These are phyloP conservation scores for Metroxylon sagu DNA, from an alignment of 176 grass and related monocot genomes.

Conservation along the genomic window DNA sequence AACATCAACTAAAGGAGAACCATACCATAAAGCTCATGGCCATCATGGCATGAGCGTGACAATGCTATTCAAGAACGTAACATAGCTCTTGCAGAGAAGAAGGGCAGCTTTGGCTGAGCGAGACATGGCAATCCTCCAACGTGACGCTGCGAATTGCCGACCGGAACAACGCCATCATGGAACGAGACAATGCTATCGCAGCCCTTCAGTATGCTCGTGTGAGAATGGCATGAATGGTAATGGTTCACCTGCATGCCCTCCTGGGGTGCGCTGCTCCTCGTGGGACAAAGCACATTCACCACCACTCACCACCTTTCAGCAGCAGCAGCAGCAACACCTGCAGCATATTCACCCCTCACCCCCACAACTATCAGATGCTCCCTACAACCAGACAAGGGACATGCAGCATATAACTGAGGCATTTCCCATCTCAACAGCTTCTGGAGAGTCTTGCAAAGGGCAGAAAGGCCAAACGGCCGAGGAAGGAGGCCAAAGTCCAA, in stretches of 20 bases:
- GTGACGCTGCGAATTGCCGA: constrained; percentile 26
- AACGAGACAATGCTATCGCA: constrained; percentile 26
- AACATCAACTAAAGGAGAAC: constrained; percentile 25
- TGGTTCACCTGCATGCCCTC: constrained; percentile 4
- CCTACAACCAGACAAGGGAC: constrained; percentile 2
- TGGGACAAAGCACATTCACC: constrained; percentile 8
- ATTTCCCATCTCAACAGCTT: constrained; percentile 13
- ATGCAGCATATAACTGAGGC: not conserved
- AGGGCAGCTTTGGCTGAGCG: constrained; percentile 25
- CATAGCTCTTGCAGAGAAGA: constrained; percentile 31
- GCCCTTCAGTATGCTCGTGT: constrained; percentile 23
- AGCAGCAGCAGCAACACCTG: constrained; percentile 11
- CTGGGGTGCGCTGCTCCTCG: not conserved
- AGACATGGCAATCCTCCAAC: constrained; percentile 27
- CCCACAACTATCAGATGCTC: constrained; percentile 1
- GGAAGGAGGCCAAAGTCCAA: constrained; percentile 12
- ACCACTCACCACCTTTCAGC: constrained; percentile 14
- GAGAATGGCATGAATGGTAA: constrained; percentile 16
- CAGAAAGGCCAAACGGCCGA: constrained; percentile 7
- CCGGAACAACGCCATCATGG: constrained; percentile 15
- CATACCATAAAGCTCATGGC: constrained; percentile 18
- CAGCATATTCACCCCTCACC: constrained; percentile 6
- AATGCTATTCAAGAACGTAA: constrained; percentile 26
- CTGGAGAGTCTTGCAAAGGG: constrained; percentile 4
- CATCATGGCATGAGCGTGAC: constrained; percentile 20